Base-by-base conservation (phyloP, 2,329 filamentous ascomycete species). In the Alternaria alternata region DNA sequence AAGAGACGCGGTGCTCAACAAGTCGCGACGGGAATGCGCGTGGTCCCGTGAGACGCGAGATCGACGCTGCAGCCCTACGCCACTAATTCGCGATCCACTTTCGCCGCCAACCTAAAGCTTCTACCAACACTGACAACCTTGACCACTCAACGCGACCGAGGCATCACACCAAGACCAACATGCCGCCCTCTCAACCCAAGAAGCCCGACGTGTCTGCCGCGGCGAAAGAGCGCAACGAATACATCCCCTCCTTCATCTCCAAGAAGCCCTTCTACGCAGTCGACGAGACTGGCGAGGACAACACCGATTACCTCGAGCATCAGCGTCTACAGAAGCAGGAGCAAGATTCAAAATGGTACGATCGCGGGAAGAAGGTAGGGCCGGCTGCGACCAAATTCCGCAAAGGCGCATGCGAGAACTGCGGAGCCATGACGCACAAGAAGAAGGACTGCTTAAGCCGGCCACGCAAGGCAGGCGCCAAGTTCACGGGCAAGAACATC, bases 341-440 rank as follows among this genome's bases (percentile, higher is more conserved):
- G 47, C 86, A 89, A 56, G 86, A 87, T 41, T 89, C 91, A 28
- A 90, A 92, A 88, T 97, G 94, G 94, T 96, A 97, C 81, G 92
- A 96, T 62, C 90, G 95, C 43, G 93, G 93, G 53, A 91, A 91
- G 81, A 94, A 92, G 76, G 81, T 87, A 11, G 93, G 92, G 0
- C 92, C 93, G 4, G 93, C 93, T 1, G 93, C 94, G 51, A 99
- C 95, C 67, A 99, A 97, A 76, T 99, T 92, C 78, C 92, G 96
- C 67, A 99, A 98, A 82, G 95, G 96, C 75, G 94, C 95, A 54
- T 99, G 95, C 81, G 94, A 98, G 80, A 99, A 99, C 81, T 99
- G 95, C 82, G 95, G 95, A 72, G 90, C 93, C 59, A 96, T 98
- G 91, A 93, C 92, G 66, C 95, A 99, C 81, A 96, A 96, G 81